phyloP scores from a whole-genome alignment of 768 basidiomycete species.

The Pulveroboletus frians region DNA sequence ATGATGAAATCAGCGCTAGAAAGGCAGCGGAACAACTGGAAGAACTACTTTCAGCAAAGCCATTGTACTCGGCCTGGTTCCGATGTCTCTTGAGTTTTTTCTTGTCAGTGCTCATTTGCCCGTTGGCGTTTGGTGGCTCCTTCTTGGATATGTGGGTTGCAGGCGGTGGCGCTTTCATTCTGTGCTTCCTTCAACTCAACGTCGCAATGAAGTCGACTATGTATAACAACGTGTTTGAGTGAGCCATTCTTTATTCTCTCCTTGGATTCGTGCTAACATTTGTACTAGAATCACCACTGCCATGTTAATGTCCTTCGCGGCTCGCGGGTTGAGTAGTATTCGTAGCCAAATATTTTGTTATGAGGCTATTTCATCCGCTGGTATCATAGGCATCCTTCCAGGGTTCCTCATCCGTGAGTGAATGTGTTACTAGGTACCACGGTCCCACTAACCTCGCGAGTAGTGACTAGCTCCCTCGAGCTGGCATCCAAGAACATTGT shows the following conservation, averaged over 20 bases:
- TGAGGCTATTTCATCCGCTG: slow-evolving; percentile 82
- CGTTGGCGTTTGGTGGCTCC: slow-evolving; percentile 79
- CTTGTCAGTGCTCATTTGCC: slow-evolving; percentile 74
- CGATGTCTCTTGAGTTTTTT: slow-evolving; percentile 66
- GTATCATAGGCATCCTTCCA: slow-evolving; percentile 86
- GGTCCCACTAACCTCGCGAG: slow-evolving; percentile 14
- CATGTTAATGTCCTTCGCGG: slow-evolving; percentile 73
- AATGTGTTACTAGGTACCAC: neutral
- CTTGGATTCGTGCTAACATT: slow-evolving; percentile 6
- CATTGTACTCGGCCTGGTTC: slow-evolving; percentile 57
- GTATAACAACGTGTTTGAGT: slow-evolving; percentile 93
- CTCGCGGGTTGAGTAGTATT: slow-evolving; percentile 80
- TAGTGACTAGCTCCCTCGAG: slow-evolving; percentile 78
- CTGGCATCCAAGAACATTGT: slow-evolving; percentile 83
- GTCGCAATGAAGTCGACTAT: slow-evolving; percentile 72
- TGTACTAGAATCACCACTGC: slow-evolving; percentile 70
- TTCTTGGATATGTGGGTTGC: slow-evolving; percentile 84
- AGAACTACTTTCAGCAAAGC: slow-evolving; percentile 54
- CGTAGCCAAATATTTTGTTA: slow-evolving; percentile 81
- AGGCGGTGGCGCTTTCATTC: slow-evolving; percentile 59
- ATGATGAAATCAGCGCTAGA: slow-evolving; percentile 86
- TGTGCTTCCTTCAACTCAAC: slow-evolving; percentile 66
- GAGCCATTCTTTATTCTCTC: slow-evolving; percentile 7
- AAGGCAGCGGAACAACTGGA: slow-evolving; percentile 63
- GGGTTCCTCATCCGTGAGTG: slow-evolving; percentile 74